phyloP scores from a whole-genome alignment of 805 yeast genomes.

The Nadsonia fulvescens region DNA sequence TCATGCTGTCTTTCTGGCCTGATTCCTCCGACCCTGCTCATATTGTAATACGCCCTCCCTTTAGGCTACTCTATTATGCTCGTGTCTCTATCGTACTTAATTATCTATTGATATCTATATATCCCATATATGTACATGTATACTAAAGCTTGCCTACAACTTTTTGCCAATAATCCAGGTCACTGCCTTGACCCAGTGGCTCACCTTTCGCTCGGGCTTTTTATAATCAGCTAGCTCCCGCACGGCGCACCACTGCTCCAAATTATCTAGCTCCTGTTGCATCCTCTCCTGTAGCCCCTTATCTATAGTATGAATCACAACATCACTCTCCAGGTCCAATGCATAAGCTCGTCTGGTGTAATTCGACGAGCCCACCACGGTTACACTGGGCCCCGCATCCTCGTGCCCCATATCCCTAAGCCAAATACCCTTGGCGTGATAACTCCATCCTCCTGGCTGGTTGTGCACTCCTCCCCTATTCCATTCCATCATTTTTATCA shows the following conservation, averaged over 20 bases:
- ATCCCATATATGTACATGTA: constrained; percentile 1
- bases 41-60: no score
- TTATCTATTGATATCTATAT: no score
- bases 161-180: constrained; percentile 16
- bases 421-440: constrained; percentile 97
- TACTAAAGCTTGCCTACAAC: constrained; percentile 9
- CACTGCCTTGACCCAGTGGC: constrained; percentile 19
- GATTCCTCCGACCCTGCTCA: no score
- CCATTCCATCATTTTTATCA: constrained; percentile 66
- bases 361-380: constrained; percentile 83
- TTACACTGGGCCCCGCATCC: constrained; percentile 43
- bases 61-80: no score
- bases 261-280: constrained; percentile 44
- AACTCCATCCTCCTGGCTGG: constrained; percentile 80
- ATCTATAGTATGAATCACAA: constrained; percentile 58
- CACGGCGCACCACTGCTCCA: constrained; percentile 32
- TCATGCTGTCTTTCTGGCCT: no score
- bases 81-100: no score
- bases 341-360: constrained; percentile 81
- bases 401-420: constrained; percentile 39
- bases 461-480: constrained; percentile 58
- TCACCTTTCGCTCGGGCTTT: constrained; percentile 40
- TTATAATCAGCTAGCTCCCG: constrained; percentile 45
- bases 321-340: constrained; percentile 78
- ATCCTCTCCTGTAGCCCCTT: constrained; percentile 35